Evolutionary conservation across 345 rosid species (phyloP).

Genomic region (Passiflora organensis): DNA sequence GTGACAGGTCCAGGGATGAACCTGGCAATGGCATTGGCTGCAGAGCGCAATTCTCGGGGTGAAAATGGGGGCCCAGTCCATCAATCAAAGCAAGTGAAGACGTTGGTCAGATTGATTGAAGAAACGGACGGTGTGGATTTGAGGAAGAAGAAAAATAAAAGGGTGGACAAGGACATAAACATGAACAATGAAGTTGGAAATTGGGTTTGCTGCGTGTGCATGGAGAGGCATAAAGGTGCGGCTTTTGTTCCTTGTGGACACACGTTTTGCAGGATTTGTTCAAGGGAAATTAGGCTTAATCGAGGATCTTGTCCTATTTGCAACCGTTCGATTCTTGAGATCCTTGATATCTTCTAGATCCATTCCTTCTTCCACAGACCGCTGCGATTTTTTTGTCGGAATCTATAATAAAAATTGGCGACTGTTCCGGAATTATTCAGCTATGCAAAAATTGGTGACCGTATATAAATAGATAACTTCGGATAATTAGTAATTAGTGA

Average conservation of each 20-base stretch:
- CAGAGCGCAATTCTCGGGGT: constrained; percentile 56
- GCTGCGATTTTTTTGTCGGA: background rate
- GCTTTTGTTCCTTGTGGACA: constrained; percentile 97
- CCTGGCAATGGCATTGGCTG: constrained; percentile 73
- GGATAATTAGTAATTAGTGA: no score
- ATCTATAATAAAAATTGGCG: background rate
- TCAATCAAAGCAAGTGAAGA: constrained; percentile 27
- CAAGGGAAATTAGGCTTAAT: constrained; percentile 54
- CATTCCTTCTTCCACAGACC: background rate
- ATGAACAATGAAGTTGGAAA: constrained; percentile 16
- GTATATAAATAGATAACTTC: no score
- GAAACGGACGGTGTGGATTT: constrained; percentile 65
- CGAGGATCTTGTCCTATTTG: constrained; percentile 76
- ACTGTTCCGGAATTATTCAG: no score
- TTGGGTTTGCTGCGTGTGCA: constrained; percentile 85
- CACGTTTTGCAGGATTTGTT: constrained; percentile 69
- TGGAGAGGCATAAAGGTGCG: constrained; percentile 85
- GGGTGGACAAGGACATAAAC: constrained; percentile 4
- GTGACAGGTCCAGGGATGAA: constrained; percentile 37
- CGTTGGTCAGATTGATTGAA: constrained; percentile 72
- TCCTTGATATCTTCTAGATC: constrained; percentile 62
- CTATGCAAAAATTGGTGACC: no score
- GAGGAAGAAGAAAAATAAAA: constrained; percentile 16
- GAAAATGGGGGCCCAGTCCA: constrained; percentile 14
- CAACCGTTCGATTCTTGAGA: constrained; percentile 61